Base-by-base conservation (phyloP, 306 rosid species). In the Cyclanthera cordifolia region DNA sequence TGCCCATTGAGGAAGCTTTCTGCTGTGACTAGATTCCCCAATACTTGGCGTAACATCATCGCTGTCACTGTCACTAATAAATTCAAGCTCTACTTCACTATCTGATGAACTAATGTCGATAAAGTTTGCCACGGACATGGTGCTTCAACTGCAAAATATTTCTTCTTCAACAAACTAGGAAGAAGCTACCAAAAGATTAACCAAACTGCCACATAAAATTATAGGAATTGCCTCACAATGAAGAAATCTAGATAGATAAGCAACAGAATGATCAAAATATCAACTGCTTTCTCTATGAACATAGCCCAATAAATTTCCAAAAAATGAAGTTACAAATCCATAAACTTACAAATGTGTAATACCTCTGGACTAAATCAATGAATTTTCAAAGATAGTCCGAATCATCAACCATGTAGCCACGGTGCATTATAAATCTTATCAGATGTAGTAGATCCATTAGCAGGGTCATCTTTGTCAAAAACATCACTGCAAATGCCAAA, bases 51-150 rank as follows among this genome's bases (percentile, higher is more conserved):
- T 47, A 72, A 17, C 39, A 53, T 64, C 69, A 2, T 64, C 76
- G 11, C 43, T 37, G 43, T 37, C 43, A 47, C 64, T 64, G 17
- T 64, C 76, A 48, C 69, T 64, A 17, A 37, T 71, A 79, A 70
- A 85, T 53, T 78, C 86, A 69, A 80, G 74, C 71, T 85, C 95
- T 68, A 79, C 23, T 8, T 93, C 99, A 77, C 89, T 91, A 78
- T 93, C 99, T 0, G 96, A 90, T 25, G 96, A 93, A 83, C 84
- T 90, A 56, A 91, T 85, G 67, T 79, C 85, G 80, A 93, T 88
- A 39, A 10, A 53, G 1, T 71, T 74, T 45, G 21, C 23, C 65
- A 72, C 74, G 43, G 57, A 85, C 89, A 85, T 89, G 69, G 19
- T 74, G 51, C 78, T 79, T 55, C 67, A 28, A 73, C 54, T 51